phyloP scores from a whole-genome alignment of 1,139 yeast genomes.

The Saccharomyces uvarum region DNA sequence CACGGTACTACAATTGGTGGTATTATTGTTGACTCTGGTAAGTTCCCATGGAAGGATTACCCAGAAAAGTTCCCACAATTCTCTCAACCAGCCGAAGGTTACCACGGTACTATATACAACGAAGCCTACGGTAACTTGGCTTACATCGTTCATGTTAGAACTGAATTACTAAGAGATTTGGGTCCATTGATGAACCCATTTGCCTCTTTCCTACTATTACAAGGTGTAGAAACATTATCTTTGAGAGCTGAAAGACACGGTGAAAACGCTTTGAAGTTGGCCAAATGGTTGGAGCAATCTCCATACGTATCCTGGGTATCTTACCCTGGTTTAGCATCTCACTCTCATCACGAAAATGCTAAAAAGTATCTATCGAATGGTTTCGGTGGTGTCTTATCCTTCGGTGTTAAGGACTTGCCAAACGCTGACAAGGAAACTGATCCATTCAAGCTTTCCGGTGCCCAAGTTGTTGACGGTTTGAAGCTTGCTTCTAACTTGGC shows the following conservation, averaged over 20 bases:
- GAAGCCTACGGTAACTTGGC: slow-evolving; percentile 80
- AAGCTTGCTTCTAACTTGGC: slow-evolving; percentile 87
- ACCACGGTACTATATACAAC: slow-evolving; percentile 78
- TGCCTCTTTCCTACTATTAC: slow-evolving; percentile 74
- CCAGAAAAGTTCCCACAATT: slow-evolving; percentile 88
- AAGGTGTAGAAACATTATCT: slow-evolving; percentile 90
- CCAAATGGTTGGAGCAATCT: slow-evolving; percentile 63
- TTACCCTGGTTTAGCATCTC: slow-evolving; percentile 82
- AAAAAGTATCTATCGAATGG: slow-evolving; percentile 73
- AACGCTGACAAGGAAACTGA: slow-evolving; percentile 38
- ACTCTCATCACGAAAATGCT: slow-evolving; percentile 73
- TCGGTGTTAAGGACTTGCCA: slow-evolving; percentile 70
- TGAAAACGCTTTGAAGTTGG: slow-evolving; percentile 73
- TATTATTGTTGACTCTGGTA: slow-evolving; percentile 81
- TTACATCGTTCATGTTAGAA: slow-evolving; percentile 70
- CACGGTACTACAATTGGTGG: slow-evolving; percentile 96
- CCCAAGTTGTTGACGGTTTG: slow-evolving; percentile 71
- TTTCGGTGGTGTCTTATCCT: slow-evolving; percentile 80
- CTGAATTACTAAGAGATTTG: slow-evolving; percentile 82
- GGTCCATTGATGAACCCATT: slow-evolving; percentile 90
- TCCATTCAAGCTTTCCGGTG: slow-evolving; percentile 67
- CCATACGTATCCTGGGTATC: slow-evolving; percentile 80
- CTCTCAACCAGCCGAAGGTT: slow-evolving; percentile 83
- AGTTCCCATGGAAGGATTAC: slow-evolving; percentile 82
- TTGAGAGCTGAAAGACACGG: slow-evolving; percentile 91